phyloP scores from a whole-genome alignment of 225 moss, liverwort and hornwort species.

The Antitrichia curtipendula region DNA sequence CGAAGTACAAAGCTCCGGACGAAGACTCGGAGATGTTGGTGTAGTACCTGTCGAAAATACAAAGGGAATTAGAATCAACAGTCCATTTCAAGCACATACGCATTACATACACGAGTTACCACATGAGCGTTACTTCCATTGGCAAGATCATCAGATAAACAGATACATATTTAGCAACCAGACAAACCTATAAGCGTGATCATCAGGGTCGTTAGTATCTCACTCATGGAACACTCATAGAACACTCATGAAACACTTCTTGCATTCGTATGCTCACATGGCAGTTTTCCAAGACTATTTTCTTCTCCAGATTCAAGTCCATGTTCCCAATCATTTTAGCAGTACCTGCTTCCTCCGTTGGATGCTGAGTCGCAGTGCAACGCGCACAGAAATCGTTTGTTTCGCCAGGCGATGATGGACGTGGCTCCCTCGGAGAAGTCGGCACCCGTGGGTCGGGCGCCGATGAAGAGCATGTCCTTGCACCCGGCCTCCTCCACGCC shows the following conservation, averaged over 20 bases:
- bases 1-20: slow-evolving; percentile 11
- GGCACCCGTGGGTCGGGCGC: slow-evolving; percentile 7
- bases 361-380: neutral
- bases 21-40: slow-evolving; percentile 24
- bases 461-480: slow-evolving; percentile 28
- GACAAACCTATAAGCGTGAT: neutral
- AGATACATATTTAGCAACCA: neutral
- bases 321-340: neutral
- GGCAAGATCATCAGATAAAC: neutral
- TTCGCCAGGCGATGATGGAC: slow-evolving; percentile 22
- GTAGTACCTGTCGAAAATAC: neutral
- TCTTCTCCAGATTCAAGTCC: neutral
- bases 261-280: neutral
- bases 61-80: neutral
- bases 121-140: neutral
- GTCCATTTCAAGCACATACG: neutral
- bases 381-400: slow-evolving; percentile 17
- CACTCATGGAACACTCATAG: neutral
- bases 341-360: neutral
- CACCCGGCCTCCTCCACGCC: slow-evolving; percentile 30
- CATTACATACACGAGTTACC: neutral
- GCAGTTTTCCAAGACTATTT: neutral
- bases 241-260: neutral
- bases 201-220: neutral
- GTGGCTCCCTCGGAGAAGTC: slow-evolving; percentile 20